Evolutionary conservation across 2,329 filamentous ascomycete genomes (phyloP).

Genomic region (Fusarium ambrosium): DNA sequence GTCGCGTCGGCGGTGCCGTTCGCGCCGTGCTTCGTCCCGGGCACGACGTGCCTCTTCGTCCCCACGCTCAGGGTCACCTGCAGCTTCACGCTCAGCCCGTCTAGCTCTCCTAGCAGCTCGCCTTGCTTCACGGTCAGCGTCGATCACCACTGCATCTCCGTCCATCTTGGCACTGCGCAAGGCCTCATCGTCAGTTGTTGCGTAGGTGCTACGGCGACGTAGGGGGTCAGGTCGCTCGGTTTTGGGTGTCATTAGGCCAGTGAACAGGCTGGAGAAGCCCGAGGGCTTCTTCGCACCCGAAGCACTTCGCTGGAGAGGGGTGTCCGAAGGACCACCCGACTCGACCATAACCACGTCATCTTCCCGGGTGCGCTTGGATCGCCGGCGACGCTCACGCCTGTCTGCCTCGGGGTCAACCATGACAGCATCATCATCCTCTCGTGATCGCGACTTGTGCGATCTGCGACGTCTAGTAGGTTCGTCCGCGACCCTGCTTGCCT

Average conservation of each 20-base stretch:
- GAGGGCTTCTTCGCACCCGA: conserved; percentile 63
- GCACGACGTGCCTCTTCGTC: conserved; percentile 69
- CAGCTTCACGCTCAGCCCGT: conserved; percentile 62
- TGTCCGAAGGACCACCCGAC: conserved; percentile 49
- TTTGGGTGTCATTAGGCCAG: conserved; percentile 66
- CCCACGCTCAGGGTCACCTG: conserved; percentile 67
- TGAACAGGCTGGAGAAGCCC: conserved; percentile 72
- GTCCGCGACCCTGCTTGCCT: conserved; percentile 76
- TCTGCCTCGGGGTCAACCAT: conserved; percentile 60
- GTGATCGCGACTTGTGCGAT: conserved; percentile 57
- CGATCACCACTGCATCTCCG: conserved; percentile 61
- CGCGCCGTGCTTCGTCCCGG: conserved; percentile 69
- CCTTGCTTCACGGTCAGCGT: conserved; percentile 72
- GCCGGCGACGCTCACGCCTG: conserved; percentile 52
- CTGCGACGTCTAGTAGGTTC: conserved; percentile 59
- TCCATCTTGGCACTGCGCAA: conserved; percentile 63
- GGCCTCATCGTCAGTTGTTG: conserved; percentile 65
- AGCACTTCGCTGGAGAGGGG: conserved; percentile 51
- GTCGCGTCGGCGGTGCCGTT: conserved; percentile 65
- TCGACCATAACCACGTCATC: conserved; percentile 58
- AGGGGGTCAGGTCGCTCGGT: conserved; percentile 53
- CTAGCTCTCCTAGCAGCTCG: conserved; percentile 73
- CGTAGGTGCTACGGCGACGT: conserved; percentile 65
- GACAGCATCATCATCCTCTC: conserved; percentile 59
- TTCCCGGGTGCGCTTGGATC: conserved; percentile 52